Evolutionary conservation across 768 basidiomycete genomes (phyloP).

Genomic region (Naganishia onofrii): DNA sequence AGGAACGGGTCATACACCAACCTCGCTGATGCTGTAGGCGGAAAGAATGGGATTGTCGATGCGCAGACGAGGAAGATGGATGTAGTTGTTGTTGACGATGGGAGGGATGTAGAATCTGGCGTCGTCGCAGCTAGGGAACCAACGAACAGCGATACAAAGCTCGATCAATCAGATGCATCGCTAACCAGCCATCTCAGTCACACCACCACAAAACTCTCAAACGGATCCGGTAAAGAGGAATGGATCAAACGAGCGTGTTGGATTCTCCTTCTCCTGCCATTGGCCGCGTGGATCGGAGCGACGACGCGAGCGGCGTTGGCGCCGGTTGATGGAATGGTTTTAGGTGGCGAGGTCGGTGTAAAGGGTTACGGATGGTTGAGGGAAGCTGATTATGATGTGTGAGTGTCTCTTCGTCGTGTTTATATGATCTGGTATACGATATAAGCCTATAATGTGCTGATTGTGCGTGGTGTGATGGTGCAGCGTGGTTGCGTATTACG

Average conservation of each 20-base stretch:
- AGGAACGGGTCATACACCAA: not conserved
- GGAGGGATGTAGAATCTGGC: not conserved
- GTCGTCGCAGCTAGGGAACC: not conserved
- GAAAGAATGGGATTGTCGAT: too few relatives aligned
- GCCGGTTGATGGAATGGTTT: constrained; percentile 26
- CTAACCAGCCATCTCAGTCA: too few relatives aligned
- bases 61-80: not conserved
- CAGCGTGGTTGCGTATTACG: constrained; percentile 46
- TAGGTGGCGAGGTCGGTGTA: constrained; percentile 34
- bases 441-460: too few relatives aligned
- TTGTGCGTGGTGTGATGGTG: not conserved
- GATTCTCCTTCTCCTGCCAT: not conserved
- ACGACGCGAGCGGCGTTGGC: constrained; percentile 5
- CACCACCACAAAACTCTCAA: not conserved
- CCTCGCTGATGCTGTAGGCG: not conserved
- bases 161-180: not conserved
- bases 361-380: constrained; percentile 28
- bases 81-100: not conserved
- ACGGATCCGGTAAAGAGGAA: not conserved
- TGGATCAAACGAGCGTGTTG: not conserved
- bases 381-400: constrained; percentile 27
- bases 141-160: not conserved
- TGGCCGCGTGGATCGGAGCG: constrained; percentile 7
- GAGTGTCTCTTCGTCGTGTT: not conserved
- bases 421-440: too few relatives aligned